These are phyloP conservation scores for Infundibulicybe gibba DNA, from an alignment of 768 basidiomycete species.

Conservation along the genomic window DNA sequence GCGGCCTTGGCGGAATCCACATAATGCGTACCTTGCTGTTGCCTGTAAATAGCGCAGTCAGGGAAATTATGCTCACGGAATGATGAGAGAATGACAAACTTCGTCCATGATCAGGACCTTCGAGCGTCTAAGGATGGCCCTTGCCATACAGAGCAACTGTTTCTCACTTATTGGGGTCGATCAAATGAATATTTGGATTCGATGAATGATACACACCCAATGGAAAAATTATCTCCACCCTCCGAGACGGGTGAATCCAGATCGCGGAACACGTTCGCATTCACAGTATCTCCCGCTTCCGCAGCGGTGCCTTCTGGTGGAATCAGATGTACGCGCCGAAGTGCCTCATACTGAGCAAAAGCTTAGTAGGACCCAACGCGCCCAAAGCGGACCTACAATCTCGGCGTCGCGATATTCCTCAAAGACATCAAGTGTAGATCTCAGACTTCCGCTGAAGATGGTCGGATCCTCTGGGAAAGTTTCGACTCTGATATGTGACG, in stretches of 20 bases:
- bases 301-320: constrained; percentile 31
- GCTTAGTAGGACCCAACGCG: not conserved
- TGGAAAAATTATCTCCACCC: constrained; percentile 68
- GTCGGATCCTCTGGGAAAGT: constrained; percentile 75
- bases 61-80: constrained; percentile 1
- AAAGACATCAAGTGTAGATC: constrained; percentile 79
- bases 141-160: constrained; percentile 83
- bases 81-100: constrained; percentile 29
- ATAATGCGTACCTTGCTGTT: constrained; percentile 52
- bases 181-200: not conserved
- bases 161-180: constrained; percentile 49
- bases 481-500: too few species aligned
- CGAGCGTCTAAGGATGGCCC: constrained; percentile 77
- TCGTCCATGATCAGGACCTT: constrained; percentile 86
- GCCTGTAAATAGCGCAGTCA: constrained; percentile 37
- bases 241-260: constrained; percentile 50
- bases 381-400: constrained; percentile 43
- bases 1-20: not conserved
- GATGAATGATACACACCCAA: constrained; percentile 39
- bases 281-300: constrained; percentile 37
- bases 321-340: constrained; percentile 51
- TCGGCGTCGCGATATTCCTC: constrained; percentile 79
- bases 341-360: constrained; percentile 53
- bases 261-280: constrained; percentile 61
- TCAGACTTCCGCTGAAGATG: constrained; percentile 75